A percentile compares a stretch with the other conserved stretches of the same genome.
Evolutionary conservation across 73 alveolate species (phyloP).

Genomic region (Paramecium caudatum): DNA sequence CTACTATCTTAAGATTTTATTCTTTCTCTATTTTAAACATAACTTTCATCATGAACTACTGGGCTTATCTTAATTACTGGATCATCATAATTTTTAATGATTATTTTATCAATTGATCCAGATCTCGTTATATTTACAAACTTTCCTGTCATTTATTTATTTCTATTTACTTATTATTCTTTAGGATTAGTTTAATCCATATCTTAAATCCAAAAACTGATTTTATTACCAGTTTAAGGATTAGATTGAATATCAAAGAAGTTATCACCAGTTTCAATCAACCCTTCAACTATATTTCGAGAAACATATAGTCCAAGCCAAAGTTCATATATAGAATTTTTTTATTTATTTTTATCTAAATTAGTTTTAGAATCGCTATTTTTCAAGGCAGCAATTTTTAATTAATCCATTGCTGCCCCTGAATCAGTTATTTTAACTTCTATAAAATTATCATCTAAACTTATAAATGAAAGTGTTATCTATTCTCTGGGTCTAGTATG

Average conservation of each 20-base stretch:
- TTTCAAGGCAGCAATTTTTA: no score
- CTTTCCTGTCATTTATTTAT: neutral
- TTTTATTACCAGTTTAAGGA: neutral
- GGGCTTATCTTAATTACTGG: no score
- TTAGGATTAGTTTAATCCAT: neutral
- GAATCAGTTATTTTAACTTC: no score
- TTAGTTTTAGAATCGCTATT: no score
- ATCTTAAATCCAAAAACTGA: slow-evolving; percentile 37
- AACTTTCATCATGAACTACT: no score
- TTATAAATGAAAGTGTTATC: neutral
- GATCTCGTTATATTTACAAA: neutral
- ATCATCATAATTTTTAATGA: neutral
- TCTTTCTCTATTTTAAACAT: no score
- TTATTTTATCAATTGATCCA: slow-evolving; percentile 4
- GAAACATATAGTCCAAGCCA: neutral
- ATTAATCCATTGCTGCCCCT: no score
- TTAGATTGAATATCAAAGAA: neutral
- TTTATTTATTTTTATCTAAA: no score
- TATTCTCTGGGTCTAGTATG: neutral
- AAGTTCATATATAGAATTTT: no score
- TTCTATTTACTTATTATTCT: neutral
- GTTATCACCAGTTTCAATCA: slow-evolving; percentile 10
- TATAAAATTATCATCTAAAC: slow-evolving; percentile 4
- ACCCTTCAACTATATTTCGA: neutral
- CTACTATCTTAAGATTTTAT: no score